These are phyloP conservation scores for Moesziomyces parantarcticus DNA, from an alignment of 1,284 basidiomycete genomes.

Conservation along the genomic window DNA sequence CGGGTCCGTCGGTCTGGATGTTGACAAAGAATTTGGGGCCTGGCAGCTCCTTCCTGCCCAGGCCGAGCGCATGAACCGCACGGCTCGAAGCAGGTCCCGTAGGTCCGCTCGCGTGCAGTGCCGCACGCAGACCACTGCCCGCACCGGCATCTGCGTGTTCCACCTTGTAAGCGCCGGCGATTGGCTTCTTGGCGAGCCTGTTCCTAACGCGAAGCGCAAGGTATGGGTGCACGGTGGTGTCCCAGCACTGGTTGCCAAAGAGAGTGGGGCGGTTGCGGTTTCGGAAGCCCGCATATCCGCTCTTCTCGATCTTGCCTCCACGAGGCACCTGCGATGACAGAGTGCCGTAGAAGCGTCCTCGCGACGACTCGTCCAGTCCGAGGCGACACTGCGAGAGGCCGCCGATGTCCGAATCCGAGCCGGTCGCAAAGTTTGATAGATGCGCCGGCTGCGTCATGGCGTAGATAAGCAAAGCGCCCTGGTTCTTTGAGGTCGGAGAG, in stretches of 20 bases:
- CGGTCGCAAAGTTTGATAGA: slow-evolving; percentile 73
- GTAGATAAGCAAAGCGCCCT: slow-evolving; percentile 54
- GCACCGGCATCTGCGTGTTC: slow-evolving; percentile 9
- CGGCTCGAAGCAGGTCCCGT: slow-evolving; percentile 49
- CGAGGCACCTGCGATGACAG: slow-evolving; percentile 66
- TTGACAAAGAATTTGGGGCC: slow-evolving; percentile 76
- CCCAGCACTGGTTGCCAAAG: slow-evolving; percentile 83
- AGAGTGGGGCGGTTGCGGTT: slow-evolving; percentile 76
- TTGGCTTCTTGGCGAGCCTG: slow-evolving; percentile 44
- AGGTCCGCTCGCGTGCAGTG: slow-evolving; percentile 53
- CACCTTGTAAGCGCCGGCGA: slow-evolving; percentile 7
- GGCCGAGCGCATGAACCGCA: slow-evolving; percentile 57
- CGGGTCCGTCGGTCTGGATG: slow-evolving; percentile 81
- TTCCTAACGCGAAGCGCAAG: slow-evolving; percentile 79
- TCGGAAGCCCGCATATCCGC: slow-evolving; percentile 79
- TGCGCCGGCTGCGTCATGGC: slow-evolving; percentile 40
- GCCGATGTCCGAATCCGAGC: slow-evolving; percentile 85
- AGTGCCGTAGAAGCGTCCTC: slow-evolving; percentile 67
- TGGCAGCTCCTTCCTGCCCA: slow-evolving; percentile 45
- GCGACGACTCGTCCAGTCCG: slow-evolving; percentile 46
- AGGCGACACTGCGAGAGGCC: slow-evolving; percentile 76
- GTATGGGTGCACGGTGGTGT: slow-evolving; percentile 81
- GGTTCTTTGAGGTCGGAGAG: slow-evolving; percentile 40
- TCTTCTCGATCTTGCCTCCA: slow-evolving; percentile 66
- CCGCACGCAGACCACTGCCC: slow-evolving; percentile 36